Evolutionary conservation across 495 filamentous ascomycete species (phyloP), one percentile per base, ranked within the genome.

Genomic region (Neurospora cerealis): DNA sequence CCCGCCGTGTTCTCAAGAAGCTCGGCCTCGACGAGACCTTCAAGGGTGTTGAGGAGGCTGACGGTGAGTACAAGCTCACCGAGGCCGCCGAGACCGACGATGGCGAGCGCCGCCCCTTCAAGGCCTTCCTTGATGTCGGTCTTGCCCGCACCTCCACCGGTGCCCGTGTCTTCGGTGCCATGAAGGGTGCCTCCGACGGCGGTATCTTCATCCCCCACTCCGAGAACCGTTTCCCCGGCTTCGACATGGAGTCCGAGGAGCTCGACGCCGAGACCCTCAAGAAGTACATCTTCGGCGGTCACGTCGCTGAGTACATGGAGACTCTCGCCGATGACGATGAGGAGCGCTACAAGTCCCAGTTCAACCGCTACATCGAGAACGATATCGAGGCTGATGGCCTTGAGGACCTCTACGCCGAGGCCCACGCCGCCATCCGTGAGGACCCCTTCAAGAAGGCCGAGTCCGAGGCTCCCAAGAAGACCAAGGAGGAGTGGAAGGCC

Each of bases 281-380:
- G 89, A 97, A 95, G 89, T 98, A 99, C 91, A 99, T 99, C 89
- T 92, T 94, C 82, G 96, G 90, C 82, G 95, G 96, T 70, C 96
- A 99, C 89, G 92, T 99, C 76, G 93, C 94, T 75, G 96, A 99
- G 90, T 99, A 98, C 89, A 99, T 99, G 96, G 96, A 99, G 92
- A 95, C 91, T 60, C 92, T 99, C 77, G 96, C 96, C 83, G 96
- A 99, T 83, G 96, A 99, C 83, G 96, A 99, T 83, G 96, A 99
- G 92, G 96, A 99, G 89, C 94, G 96, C 83, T 99, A 93, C 91
- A 95, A 94, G 89, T 90, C 89, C 79, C 96, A 98, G 88, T 99
- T 99, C 92, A 85, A 90, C 83, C 90, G 94, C 85, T 99, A 99
- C 89, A 91, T 97, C 77, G 96, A 98, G 81, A 92, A 97, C 80